Base-by-base conservation (phyloP, 2,329 filamentous ascomycete species). In the Fusarium virguliforme region DNA sequence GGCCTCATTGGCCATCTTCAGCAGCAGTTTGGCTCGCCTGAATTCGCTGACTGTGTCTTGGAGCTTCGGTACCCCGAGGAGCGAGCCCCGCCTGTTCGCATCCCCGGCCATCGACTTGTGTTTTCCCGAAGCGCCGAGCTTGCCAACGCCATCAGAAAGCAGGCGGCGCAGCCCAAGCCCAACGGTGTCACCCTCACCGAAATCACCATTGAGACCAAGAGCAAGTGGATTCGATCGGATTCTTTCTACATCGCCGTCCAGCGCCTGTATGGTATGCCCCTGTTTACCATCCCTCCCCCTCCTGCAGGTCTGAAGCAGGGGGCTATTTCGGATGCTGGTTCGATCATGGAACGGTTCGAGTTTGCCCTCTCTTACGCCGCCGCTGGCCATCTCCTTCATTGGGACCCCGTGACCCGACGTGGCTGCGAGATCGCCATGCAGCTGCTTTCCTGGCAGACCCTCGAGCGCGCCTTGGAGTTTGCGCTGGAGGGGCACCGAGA, bases 321-420 rank as follows among this genome's bases (percentile, higher is more conserved):
- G 6, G 77, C 80, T 3, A 73, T 82, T 32, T 76, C 78, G 0
- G 74, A 83, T 74, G 79, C 83, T 60, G 80, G 84, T 24, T 79
- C 82, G 55, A 70, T 79, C 48, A 72, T 75, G 24, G 84, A 86
- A 8, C 84, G 83, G 22, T 84, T 89, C 64, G 81, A 85, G 34
- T 87, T 88, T 67, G 86, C 86, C n/a, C 79, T 93, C 22, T 88
- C 89, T 26, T 92, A 92, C 74, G 86, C 90, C 50, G 89, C 90
- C 28, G 87, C 89, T 6, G 91, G 90, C 1, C 83, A 87, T 55
- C 81, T 89, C 40, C 81, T 93, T 15, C 82, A 83, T 41, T 86
- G 91, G 75, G 83, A 81, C 3, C 84, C 85, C 26, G 84, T 92
- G 28, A 82, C 87, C 10, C 79, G 84, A 50, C 86, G 88, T 37